Percentiles rank a stretch among this genome's conserved stretches.
These are phyloP conservation scores for Elsinoe batatas DNA, from an alignment of 2,329 filamentous ascomycete genomes.

Conservation along the genomic window DNA sequence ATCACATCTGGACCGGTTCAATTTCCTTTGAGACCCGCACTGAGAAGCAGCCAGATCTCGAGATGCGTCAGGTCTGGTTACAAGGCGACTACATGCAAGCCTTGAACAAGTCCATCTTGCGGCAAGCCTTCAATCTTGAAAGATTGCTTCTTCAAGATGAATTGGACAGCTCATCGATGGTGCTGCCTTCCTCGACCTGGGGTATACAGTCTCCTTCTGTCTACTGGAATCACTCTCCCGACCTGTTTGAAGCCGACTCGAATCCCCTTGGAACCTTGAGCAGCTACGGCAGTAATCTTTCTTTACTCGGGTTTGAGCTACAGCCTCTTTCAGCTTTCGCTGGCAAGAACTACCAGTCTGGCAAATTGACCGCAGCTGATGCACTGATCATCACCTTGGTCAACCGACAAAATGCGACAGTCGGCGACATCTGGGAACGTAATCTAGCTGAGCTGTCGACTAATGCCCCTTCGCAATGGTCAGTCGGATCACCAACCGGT, in stretches of 20 bases:
- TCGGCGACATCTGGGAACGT: slow-evolving; percentile 56
- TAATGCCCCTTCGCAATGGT: slow-evolving; percentile 10
- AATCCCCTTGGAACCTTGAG: slow-evolving; percentile 64
- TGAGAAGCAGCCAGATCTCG: slow-evolving; percentile 52
- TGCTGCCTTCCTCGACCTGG: slow-evolving; percentile 36
- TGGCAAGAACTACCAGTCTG: slow-evolving; percentile 64
- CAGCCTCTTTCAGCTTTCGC: slow-evolving; percentile 73
- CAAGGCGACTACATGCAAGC: slow-evolving; percentile 74
- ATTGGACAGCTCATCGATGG: slow-evolving; percentile 17
- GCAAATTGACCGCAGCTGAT: slow-evolving; percentile 60
- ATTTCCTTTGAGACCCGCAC: slow-evolving; percentile 48
- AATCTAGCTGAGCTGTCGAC: slow-evolving; percentile 32
- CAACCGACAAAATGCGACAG: slow-evolving; percentile 54
- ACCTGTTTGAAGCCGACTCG: slow-evolving; percentile 48
- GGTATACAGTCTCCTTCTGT: slow-evolving; percentile 75
- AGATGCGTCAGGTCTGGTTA: slow-evolving; percentile 73
- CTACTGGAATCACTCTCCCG: slow-evolving; percentile 63
- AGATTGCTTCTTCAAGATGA: slow-evolving; percentile 42
- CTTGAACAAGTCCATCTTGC: slow-evolving; percentile 54
- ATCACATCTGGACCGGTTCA: slow-evolving; percentile 73
- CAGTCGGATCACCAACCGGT: neutral
- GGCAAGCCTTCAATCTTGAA: slow-evolving; percentile 52
- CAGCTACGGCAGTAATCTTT: slow-evolving; percentile 49
- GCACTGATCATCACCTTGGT: slow-evolving; percentile 69
- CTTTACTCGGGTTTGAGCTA: slow-evolving; percentile 62